Conservation (phyloP, 768 basidiomycete genomes). For the Astraeus odoratus region DNA sequence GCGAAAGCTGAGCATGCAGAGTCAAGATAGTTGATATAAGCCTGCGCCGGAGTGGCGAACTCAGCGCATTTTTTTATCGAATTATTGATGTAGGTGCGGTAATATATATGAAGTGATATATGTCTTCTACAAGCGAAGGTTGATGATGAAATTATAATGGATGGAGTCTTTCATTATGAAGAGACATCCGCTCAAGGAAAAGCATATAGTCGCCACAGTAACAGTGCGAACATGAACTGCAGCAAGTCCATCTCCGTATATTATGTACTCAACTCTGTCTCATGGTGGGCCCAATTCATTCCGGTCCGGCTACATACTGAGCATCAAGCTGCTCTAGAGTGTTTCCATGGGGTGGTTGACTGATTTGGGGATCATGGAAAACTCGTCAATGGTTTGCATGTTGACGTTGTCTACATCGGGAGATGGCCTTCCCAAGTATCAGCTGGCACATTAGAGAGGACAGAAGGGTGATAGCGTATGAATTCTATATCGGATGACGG, state of each 20-base stretch:
- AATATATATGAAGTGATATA: constrained; percentile 30
- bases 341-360: not conserved
- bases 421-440: constrained; percentile 3
- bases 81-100: constrained; percentile 18
- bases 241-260: constrained; percentile 33
- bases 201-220: constrained; percentile 42
- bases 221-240: constrained; percentile 33
- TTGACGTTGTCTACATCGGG: not conserved
- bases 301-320: not conserved
- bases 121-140: constrained; percentile 22
- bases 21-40: no score
- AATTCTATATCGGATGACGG: constrained; percentile 4
- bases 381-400: not conserved
- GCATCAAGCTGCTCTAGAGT: not conserved
- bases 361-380: not conserved
- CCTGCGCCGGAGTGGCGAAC: not conserved
- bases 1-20: no score
- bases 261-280: constrained; percentile 30
- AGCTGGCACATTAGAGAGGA: not conserved
- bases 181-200: constrained; percentile 34
- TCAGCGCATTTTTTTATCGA: constrained; percentile 31
- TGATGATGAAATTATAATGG: constrained; percentile 46
- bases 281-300: not conserved
- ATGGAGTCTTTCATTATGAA: constrained; percentile 44
- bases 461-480: not conserved